Percentiles rank a stretch among this genome's conserved stretches.
Conservation (phyloP, 139 green algal species). For the Chlamydomonas applanata region DNA sequence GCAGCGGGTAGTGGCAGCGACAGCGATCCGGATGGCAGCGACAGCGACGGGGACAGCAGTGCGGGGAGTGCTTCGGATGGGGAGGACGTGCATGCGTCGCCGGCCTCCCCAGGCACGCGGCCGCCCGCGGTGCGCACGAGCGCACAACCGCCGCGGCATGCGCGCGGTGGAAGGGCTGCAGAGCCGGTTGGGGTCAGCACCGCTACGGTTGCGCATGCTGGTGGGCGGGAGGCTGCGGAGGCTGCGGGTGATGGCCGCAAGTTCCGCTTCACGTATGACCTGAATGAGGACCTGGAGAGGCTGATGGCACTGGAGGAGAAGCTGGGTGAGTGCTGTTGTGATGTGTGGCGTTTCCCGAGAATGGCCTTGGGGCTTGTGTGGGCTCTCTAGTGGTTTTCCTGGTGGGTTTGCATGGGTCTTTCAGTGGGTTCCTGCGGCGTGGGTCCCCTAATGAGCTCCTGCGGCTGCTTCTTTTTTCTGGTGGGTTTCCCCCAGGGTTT, state of each 20-base stretch:
- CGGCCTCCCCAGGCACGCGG: not conserved
- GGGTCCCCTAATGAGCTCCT: too few relatives aligned
- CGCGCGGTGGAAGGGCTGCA: not conserved
- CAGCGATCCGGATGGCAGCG: not conserved
- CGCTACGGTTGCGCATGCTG: not conserved
- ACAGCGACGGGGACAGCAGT: not conserved
- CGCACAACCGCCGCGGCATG: not conserved
- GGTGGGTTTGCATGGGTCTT: too few relatives aligned
- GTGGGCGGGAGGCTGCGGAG: not conserved
- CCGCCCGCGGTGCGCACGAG: not conserved
- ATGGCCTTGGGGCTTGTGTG: too few relatives aligned
- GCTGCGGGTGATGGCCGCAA: not conserved
- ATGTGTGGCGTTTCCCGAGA: too few relatives aligned
- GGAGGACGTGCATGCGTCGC: not conserved
- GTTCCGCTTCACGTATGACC: constrained; percentile 59
- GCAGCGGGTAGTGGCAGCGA: not conserved
- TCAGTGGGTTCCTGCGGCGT: too few relatives aligned
- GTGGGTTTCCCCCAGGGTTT: too few relatives aligned
- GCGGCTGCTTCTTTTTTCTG: too few relatives aligned
- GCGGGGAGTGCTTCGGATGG: not conserved
- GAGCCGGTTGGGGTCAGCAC: not conserved
- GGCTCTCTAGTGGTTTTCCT: too few relatives aligned
- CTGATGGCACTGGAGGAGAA: constrained; percentile 53
- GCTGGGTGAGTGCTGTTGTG: constrained; percentile 21
- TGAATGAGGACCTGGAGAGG: constrained; percentile 66